These are phyloP conservation scores for Agrocybe praecox DNA, from an alignment of 768 basidiomycete genomes.

Conservation along the genomic window DNA sequence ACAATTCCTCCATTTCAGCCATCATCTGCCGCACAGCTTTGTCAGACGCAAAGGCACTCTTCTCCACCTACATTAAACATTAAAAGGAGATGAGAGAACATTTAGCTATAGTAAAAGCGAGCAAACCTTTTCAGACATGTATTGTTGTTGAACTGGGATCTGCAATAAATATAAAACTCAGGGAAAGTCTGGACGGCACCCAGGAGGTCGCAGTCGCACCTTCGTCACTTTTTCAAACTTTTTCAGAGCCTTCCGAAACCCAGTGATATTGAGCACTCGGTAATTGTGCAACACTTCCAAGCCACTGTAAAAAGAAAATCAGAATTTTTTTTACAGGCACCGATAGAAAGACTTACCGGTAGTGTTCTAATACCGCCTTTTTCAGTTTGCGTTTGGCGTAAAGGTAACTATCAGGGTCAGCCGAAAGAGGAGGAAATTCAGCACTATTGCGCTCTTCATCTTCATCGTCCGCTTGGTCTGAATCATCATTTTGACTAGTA, in stretches of 20 bases:
- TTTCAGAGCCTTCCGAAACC: slow-evolving; percentile 85
- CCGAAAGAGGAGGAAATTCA: slow-evolving; percentile 19
- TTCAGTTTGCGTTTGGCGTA: slow-evolving; percentile 86
- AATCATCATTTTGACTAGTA: neutral
- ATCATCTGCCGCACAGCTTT: slow-evolving; percentile 65
- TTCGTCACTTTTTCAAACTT: slow-evolving; percentile 84
- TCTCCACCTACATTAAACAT: slow-evolving; percentile 52
- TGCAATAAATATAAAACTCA: slow-evolving; percentile 23
- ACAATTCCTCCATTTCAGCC: slow-evolving; percentile 75
- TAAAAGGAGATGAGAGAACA: neutral
- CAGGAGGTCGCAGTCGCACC: slow-evolving; percentile 32
- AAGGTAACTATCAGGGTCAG: slow-evolving; percentile 80
- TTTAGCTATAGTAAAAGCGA: neutral
- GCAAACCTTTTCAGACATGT: slow-evolving; percentile 76
- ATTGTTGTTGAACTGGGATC: slow-evolving; percentile 73
- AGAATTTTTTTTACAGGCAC: neutral
- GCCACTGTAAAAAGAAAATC: slow-evolving; percentile 43
- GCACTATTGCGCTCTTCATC: slow-evolving; percentile 1
- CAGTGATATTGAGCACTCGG: slow-evolving; percentile 87
- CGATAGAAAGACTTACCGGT: slow-evolving; percentile 50
- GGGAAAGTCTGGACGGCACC: neutral
- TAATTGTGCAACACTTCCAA: slow-evolving; percentile 90
- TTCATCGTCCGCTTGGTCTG: neutral
- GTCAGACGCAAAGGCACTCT: slow-evolving; percentile 67
- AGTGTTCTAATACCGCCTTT: slow-evolving; percentile 82